Evolutionary conservation across 1,284 basidiomycete genomes (phyloP).

Genomic region (Stygiomarasmius scandens): DNA sequence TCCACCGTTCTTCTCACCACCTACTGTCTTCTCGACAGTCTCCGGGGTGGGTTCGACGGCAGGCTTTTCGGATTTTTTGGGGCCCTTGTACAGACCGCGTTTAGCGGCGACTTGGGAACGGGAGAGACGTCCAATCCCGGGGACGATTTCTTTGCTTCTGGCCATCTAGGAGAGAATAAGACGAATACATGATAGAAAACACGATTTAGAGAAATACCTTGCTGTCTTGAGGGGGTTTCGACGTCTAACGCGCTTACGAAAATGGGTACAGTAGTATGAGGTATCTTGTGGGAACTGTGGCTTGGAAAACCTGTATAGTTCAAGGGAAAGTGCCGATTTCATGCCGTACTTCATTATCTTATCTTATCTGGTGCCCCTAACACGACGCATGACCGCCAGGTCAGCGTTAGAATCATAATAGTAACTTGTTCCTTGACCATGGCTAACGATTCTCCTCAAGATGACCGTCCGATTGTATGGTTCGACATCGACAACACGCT

Average conservation of each 20-base stretch:
- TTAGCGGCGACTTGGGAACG: constrained; percentile 81
- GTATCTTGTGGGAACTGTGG: not conserved
- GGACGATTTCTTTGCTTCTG: constrained; percentile 86
- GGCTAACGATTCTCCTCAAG: constrained; percentile 23
- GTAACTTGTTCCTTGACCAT: no score
- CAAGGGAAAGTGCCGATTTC: not conserved
- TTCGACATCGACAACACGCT: constrained; percentile 90
- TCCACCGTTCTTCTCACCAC: constrained; percentile 91
- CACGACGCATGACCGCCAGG: not conserved
- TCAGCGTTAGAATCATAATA: not conserved
- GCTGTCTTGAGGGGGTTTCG: not conserved
- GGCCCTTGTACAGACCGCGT: constrained; percentile 79
- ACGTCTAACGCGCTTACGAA: not conserved
- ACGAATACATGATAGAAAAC: not conserved
- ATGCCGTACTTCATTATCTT: not conserved
- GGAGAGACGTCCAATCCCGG: constrained; percentile 84
- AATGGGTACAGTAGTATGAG: not conserved
- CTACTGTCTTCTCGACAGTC: constrained; percentile 81
- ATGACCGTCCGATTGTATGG: constrained; percentile 69
- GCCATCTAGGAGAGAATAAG: constrained; percentile 70
- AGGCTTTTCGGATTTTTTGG: constrained; percentile 76
- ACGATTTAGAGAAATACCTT: not conserved
- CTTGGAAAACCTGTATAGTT: constrained; percentile 1
- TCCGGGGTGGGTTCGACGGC: constrained; percentile 60
- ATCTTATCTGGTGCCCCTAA: not conserved